phyloP scores from a whole-genome alignment of 345 rosid species.

The Euphorbia peplus region DNA sequence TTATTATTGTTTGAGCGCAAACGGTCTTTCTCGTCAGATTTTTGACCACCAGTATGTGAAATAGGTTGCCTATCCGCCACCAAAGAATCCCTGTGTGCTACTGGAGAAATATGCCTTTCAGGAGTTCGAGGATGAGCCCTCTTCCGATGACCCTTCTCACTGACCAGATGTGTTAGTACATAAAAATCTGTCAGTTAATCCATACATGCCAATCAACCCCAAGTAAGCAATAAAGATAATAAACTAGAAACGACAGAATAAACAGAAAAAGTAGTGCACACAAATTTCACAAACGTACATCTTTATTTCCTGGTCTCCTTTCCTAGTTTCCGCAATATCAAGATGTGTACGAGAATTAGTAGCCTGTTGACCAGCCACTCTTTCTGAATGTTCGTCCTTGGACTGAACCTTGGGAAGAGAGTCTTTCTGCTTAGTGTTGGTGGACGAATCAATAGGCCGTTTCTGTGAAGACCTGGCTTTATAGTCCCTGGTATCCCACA shows the following conservation, averaged over 20 bases:
- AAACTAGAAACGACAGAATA: not conserved
- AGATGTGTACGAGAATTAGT: conserved; percentile 24
- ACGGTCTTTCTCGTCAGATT: conserved; percentile 36
- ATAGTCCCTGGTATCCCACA: conserved; percentile 32
- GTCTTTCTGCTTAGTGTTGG: conserved; percentile 32
- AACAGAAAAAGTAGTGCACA: not conserved
- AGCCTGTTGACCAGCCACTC: conserved; percentile 18
- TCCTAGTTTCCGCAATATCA: conserved; percentile 28
- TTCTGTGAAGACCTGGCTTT: conserved; percentile 33
- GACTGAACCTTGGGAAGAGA: conserved; percentile 24
- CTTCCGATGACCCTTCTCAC: conserved; percentile 46
- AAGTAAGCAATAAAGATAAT: not conserved
- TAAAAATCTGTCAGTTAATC: conserved; percentile 1
- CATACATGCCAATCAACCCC: not conserved
- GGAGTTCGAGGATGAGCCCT: conserved; percentile 28
- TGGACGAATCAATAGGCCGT: conserved; percentile 34
- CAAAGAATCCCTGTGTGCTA: conserved; percentile 27
- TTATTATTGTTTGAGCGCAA: conserved; percentile 29
- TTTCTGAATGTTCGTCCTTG: conserved; percentile 30
- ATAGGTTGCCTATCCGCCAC: conserved; percentile 22
- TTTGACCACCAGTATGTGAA: conserved; percentile 20
- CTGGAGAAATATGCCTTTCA: conserved; percentile 42
- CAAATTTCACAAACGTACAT: conserved; percentile 30
- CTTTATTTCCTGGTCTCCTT: conserved; percentile 40
- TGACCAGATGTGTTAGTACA: conserved; percentile 35